A percentile compares a stretch with the other conserved stretches of the same genome.
These are phyloP conservation scores for Pneumocystis carinii DNA, from an alignment of 1,139 yeast species.

Conservation along the genomic window DNA sequence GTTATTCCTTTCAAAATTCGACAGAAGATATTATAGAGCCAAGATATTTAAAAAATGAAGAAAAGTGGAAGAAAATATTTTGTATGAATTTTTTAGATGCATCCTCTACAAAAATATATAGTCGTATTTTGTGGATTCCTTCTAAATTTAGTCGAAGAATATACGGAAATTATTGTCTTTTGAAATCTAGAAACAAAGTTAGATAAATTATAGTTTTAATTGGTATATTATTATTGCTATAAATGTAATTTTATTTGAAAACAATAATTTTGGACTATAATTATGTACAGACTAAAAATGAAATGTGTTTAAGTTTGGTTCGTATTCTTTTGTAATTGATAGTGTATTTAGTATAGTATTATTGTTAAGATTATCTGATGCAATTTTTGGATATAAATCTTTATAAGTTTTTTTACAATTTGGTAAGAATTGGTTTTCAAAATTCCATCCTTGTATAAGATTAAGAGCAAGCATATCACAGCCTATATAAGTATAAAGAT, in stretches of 20 bases:
- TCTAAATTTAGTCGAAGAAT: background rate
- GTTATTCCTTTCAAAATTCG: background rate
- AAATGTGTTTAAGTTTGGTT: background rate
- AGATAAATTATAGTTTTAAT: background rate
- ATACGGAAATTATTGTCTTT: background rate
- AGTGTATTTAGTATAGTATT: background rate
- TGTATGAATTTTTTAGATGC: background rate
- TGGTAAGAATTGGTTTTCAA: conserved; percentile 18
- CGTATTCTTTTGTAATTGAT: background rate
- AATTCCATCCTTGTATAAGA: conserved; percentile 54
- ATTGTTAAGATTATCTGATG: background rate
- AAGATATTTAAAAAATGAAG: background rate
- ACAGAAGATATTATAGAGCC: background rate
- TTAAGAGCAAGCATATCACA: conserved; percentile 65
- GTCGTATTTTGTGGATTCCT: background rate
- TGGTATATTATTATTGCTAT: background rate
- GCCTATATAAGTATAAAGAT: conserved; percentile 74
- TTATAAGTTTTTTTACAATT: background rate
- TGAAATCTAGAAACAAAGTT: background rate
- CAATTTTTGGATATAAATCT: background rate
- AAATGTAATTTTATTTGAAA: background rate
- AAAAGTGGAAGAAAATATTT: background rate
- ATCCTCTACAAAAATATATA: background rate
- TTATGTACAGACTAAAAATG: background rate
- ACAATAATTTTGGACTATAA: background rate